A percentile compares a stretch with the other conserved stretches of the same genome.
phyloP scores from a whole-genome alignment of 2,329 filamentous ascomycete species.

The Talaromyces funiculosus region DNA sequence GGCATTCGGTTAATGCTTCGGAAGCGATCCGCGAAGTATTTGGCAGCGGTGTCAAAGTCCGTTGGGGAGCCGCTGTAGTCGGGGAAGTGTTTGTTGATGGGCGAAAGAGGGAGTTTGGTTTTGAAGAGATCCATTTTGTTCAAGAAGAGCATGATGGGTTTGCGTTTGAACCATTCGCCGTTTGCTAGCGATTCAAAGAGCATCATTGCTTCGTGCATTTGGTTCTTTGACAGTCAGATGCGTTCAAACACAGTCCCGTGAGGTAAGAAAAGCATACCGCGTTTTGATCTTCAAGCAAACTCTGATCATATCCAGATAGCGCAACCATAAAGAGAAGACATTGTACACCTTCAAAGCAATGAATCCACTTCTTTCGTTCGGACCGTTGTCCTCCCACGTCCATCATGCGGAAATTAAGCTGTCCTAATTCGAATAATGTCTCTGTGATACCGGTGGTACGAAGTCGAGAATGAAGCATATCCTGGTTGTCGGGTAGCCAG shows the following conservation, averaged over 20 bases:
- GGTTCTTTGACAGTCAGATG: constrained; percentile 53
- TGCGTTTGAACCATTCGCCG: constrained; percentile 79
- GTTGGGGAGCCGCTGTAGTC: constrained; percentile 68
- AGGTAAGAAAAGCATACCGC: constrained; percentile 58
- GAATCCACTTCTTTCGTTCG: constrained; percentile 96
- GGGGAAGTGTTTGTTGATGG: constrained; percentile 69
- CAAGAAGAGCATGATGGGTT: constrained; percentile 74
- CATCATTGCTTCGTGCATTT: constrained; percentile 88
- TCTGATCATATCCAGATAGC: constrained; percentile 94
- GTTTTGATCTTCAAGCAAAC: constrained; percentile 91
- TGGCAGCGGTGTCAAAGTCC: constrained; percentile 68
- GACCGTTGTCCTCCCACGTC: constrained; percentile 89
- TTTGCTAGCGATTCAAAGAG: constrained; percentile 81
- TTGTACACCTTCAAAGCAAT: constrained; percentile 92
- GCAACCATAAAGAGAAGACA: constrained; percentile 89
- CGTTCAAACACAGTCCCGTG: background rate
- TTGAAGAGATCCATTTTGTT: constrained; percentile 87
- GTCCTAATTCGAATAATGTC: constrained; percentile 84
- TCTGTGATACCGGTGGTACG: constrained; percentile 94
- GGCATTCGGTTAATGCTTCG: constrained; percentile 63
- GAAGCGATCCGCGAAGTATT: constrained; percentile 80
- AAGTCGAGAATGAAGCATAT: constrained; percentile 83
- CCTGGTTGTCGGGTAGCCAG: constrained; percentile 89
- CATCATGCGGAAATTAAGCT: constrained; percentile 94
- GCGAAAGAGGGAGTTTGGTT: constrained; percentile 65